Evolutionary conservation across 257 asterid genomes (phyloP).

Genomic region (Nicotiana sylvestris): DNA sequence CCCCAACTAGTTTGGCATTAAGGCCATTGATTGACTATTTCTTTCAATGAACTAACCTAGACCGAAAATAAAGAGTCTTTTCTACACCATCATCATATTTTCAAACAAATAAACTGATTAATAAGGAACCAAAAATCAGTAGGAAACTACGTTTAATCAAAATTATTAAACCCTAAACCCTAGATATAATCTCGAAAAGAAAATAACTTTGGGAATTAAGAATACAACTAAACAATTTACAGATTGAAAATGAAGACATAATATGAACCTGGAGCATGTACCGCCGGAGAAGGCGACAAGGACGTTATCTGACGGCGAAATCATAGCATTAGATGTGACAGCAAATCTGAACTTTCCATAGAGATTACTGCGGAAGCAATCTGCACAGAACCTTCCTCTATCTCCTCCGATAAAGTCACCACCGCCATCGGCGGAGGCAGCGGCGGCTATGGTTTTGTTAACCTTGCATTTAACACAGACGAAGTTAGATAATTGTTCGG

Average conservation of each 20-base stretch:
- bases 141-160: background rate
- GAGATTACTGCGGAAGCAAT: conserved; percentile 72
- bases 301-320: conserved; percentile 74
- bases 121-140: background rate
- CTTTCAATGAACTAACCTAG: background rate
- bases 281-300: conserved; percentile 97
- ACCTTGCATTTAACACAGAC: conserved; percentile 73
- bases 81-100: background rate
- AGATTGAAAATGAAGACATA: background rate
- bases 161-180: background rate
- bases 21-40: background rate
- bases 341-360: conserved; percentile 81
- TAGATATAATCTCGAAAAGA: background rate
- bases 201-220: background rate
- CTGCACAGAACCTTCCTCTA: conserved; percentile 52
- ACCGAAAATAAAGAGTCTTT: background rate
- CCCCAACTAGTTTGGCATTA: background rate
- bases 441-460: conserved; percentile 40
- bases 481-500: background rate
- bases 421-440: conserved; percentile 31
- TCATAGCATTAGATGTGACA: conserved; percentile 76
- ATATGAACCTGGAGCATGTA: conserved; percentile 64
- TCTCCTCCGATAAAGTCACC: conserved; percentile 39
- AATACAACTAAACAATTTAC: background rate
- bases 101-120: background rate